A percentile compares a stretch with the other conserved stretches of the same genome.
Conservation (phyloP, 1,284 basidiomycete genomes). For the Cerrena zonata region DNA sequence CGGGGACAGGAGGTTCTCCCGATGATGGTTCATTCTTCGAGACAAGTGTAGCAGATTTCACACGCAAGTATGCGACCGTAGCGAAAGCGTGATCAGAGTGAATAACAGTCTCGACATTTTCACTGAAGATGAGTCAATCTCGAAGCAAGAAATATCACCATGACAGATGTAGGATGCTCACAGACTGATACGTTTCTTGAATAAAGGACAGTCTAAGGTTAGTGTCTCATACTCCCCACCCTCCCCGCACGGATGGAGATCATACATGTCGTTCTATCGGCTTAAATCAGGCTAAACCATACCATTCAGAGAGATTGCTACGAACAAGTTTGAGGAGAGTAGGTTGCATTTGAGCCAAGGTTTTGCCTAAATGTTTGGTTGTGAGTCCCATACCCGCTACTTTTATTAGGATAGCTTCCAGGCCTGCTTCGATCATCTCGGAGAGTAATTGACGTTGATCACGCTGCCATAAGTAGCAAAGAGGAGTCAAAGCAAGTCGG, state of each 20-base stretch:
- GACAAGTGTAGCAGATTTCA: constrained; percentile 62
- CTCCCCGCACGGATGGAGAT: constrained; percentile 93
- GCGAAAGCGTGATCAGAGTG: constrained; percentile 74
- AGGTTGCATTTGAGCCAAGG: constrained; percentile 69
- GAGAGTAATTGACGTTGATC: constrained; percentile 78
- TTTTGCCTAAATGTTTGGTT: constrained; percentile 74
- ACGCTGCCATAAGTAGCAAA: constrained; percentile 93
- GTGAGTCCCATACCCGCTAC: constrained; percentile 91
- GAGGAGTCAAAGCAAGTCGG: constrained; percentile 73
- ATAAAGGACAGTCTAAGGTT: constrained; percentile 86
- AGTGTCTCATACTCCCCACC: constrained; percentile 97
- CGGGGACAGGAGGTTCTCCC: constrained; percentile 36
- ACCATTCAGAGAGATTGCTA: neutral
- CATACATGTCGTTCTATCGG: constrained; percentile 72
- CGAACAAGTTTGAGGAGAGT: constrained; percentile 71
- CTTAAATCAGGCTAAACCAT: neutral
- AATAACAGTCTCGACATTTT: constrained; percentile 64
- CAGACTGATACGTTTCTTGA: constrained; percentile 75
- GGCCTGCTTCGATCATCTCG: constrained; percentile 79
- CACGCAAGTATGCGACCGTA: constrained; percentile 81
- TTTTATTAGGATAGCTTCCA: constrained; percentile 89
- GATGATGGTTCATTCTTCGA: constrained; percentile 35
- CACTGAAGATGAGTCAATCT: constrained; percentile 32
- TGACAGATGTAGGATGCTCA: constrained; percentile 30
- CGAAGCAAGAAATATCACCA: neutral